Conservation (phyloP, 2,329 filamentous ascomycete species). For the Dothidotthia symphoricarpi region DNA sequence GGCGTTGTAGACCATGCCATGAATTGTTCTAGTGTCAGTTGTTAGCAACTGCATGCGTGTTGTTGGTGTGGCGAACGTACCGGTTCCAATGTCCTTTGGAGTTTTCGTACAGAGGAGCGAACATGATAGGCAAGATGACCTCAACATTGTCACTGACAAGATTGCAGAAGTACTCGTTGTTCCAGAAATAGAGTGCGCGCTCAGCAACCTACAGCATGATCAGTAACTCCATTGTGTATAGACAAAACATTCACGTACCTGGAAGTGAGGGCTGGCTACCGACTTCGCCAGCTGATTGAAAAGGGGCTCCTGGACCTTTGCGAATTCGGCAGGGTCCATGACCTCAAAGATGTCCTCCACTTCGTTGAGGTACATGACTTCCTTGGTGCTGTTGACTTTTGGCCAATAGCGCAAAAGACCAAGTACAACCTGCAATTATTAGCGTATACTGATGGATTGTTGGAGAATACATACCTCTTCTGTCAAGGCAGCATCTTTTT, state of each 20-base stretch:
- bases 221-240: neutral
- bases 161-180: slow-evolving; percentile 99
- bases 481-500: slow-evolving; percentile 94
- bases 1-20: slow-evolving; percentile 99
- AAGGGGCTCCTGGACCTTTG: slow-evolving; percentile 95
- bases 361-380: slow-evolving; percentile 99
- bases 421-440: slow-evolving; percentile 70
- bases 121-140: slow-evolving; percentile 98
- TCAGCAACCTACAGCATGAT: slow-evolving; percentile 68
- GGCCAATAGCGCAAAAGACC: slow-evolving; percentile 96
- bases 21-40: slow-evolving; percentile 71
- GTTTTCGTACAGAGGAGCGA: slow-evolving; percentile 96
- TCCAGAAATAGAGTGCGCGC: slow-evolving; percentile 98
- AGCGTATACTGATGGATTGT: slow-evolving; percentile 11
- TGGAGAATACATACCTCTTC: slow-evolving; percentile 71
- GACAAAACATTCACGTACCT: slow-evolving; percentile 50
- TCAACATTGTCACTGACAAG: slow-evolving; percentile 98
- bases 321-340: slow-evolving; percentile 98
- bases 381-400: slow-evolving; percentile 98
- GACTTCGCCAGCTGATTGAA: slow-evolving; percentile 98
- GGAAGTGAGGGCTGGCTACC: slow-evolving; percentile 96
- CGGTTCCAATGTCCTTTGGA: slow-evolving; percentile 99
- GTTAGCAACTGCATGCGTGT: slow-evolving; percentile 15
- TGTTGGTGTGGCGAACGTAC: slow-evolving; percentile 52
- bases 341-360: slow-evolving; percentile 99